Evolutionary conservation across 1,284 basidiomycete species (phyloP), one percentile per base, ranked within the genome.

Genomic region (Volvariella volvacea): DNA sequence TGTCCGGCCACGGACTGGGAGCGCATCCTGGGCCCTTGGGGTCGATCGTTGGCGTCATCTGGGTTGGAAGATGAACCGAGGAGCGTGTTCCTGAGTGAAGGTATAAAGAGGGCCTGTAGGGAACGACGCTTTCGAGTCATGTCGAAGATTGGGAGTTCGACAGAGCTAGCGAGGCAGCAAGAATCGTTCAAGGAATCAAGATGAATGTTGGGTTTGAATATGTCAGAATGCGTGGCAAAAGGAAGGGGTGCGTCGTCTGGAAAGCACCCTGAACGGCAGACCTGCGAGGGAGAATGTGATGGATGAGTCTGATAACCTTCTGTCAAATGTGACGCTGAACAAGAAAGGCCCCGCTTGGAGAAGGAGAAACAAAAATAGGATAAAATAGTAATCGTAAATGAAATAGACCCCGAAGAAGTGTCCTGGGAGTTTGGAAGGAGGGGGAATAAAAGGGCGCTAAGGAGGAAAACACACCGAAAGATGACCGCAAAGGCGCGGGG

Each of bases 121-220:
- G 50, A 53, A 39, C 46, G 50, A 3, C 46, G 51, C 21, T 49
- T 49, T 40, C 44, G 48, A 15, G 50, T 31, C 51, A 51, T 53
- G 8, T 43, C 37, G 19, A n/a, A 20, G n/a, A 12, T 22, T 32
- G 9, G 19, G 15, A 20, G n/a, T 36, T 15, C 25, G 25, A 28
- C 25, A 28, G 25, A 12, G 34, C 7, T 36, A 20, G 34, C n/a
- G 6, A 28, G 12, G 12, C 12, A 28, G 25, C 25, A 6, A 28
- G 25, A 28, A 20, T 15, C 34, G 34, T 36, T 36, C 34, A 36
- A 36, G 19, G 34, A 16, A 8, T 16, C 34, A 15, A 36, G 15
- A 20, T 16, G 34, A 20, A 36, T 15, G 34, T 36, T 15, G 14
- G 14, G 34, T 15, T 28, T 28, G 25, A 12, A 28, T 28, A 28